These are phyloP conservation scores for Aureobasidium melanogenum DNA, from an alignment of 2,329 filamentous ascomycete genomes.

Conservation along the genomic window DNA sequence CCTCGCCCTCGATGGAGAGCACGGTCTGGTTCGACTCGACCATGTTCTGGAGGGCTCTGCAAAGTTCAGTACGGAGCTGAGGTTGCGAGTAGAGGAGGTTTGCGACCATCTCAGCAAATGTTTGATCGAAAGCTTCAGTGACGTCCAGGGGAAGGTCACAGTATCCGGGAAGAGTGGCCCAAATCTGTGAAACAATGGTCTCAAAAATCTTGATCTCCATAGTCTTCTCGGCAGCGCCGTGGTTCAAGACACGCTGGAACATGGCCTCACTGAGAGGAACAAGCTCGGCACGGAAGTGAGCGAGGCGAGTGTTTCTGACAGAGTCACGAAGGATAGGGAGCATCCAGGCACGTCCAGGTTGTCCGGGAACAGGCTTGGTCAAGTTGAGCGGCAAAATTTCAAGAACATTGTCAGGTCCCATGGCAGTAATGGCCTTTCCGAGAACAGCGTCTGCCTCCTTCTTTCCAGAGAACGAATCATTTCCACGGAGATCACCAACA, in stretches of 20 bases:
- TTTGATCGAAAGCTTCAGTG: constrained; percentile 62
- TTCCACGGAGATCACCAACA: constrained; percentile 79
- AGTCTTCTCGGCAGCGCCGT: constrained; percentile 74
- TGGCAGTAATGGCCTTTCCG: constrained; percentile 75
- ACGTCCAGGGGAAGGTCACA: constrained; percentile 81
- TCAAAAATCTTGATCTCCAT: constrained; percentile 98
- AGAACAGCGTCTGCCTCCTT: constrained; percentile 90
- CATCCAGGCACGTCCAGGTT: constrained; percentile 88
- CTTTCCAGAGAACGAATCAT: constrained; percentile 83
- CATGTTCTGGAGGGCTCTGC: constrained; percentile 73
- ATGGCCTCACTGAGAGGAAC: constrained; percentile 82
- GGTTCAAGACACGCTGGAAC: constrained; percentile 80
- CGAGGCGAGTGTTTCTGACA: constrained; percentile 77
- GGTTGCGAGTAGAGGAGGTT: constrained; percentile 90
- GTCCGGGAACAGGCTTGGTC: constrained; percentile 61
- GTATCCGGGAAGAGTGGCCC: constrained; percentile 88
- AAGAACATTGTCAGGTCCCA: constrained; percentile 81
- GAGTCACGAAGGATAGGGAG: constrained; percentile 84
- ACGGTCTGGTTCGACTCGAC: constrained; percentile 89
- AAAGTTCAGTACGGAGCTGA: constrained; percentile 78
- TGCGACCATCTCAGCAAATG: constrained; percentile 80
- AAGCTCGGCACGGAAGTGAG: constrained; percentile 78
- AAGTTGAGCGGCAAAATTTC: constrained; percentile 80
- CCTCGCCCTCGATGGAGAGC: constrained; percentile 56
- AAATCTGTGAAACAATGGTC: constrained; percentile 89